Conservation (phyloP, 1,139 yeast species). For the Suhomyces coccinellae region DNA sequence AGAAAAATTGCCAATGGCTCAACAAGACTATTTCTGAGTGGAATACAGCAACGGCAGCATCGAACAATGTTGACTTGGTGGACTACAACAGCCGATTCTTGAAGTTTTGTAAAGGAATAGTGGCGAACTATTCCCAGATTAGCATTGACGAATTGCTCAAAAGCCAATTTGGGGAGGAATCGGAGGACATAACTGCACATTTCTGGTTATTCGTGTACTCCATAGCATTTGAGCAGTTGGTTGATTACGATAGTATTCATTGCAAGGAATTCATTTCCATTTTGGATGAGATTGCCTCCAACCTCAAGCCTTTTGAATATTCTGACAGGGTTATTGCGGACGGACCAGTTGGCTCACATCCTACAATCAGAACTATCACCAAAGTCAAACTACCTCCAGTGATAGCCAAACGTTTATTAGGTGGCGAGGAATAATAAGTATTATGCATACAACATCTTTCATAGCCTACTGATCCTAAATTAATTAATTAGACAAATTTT, state of each 20-base stretch:
- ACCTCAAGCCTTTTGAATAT: not conserved
- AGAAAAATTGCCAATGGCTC: not conserved
- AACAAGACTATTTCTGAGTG: not conserved
- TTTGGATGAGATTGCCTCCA: not conserved
- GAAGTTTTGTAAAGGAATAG: not conserved
- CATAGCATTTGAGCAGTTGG: not conserved
- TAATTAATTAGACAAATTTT: not conserved
- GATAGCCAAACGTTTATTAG: not conserved
- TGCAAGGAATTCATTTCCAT: not conserved
- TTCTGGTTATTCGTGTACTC: conserved; percentile 3
- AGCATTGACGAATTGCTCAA: not conserved
- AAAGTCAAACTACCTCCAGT: conserved; percentile 1
- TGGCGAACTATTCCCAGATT: not conserved
- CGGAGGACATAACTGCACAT: not conserved
- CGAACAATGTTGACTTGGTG: not conserved
- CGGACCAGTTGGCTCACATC: not conserved
- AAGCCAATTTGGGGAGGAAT: not conserved
- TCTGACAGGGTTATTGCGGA: not conserved
- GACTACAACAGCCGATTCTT: not conserved
- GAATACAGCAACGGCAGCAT: not conserved
- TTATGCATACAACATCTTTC: not conserved
- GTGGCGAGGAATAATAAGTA: not conserved
- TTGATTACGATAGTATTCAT: not conserved
- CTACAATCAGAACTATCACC: not conserved
- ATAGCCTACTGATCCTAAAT: not conserved